Percentiles rank a stretch among this genome's conserved stretches.
Evolutionary conservation across 2,329 filamentous ascomycete species (phyloP).

Genomic region (Xylariaceae sp.): DNA sequence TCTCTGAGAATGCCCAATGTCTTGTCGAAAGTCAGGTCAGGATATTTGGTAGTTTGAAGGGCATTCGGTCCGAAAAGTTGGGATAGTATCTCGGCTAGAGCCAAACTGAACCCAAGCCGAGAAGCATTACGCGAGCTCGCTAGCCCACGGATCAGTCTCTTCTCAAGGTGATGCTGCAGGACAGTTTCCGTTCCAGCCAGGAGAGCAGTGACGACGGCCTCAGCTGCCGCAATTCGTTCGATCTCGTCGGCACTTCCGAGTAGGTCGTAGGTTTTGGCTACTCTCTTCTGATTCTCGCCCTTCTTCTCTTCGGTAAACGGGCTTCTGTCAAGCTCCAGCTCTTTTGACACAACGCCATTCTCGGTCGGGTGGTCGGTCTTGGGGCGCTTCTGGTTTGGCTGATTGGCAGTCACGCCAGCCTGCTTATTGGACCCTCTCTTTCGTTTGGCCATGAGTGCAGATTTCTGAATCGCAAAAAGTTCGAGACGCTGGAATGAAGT

Average conservation of each 20-base stretch:
- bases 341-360: conserved; percentile 16
- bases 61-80: conserved; percentile 59
- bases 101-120: conserved; percentile 82
- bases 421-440: conserved; percentile 35
- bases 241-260: conserved; percentile 55
- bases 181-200: conserved; percentile 49
- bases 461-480: neutral
- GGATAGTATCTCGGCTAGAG: conserved; percentile 74
- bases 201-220: conserved; percentile 53
- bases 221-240: conserved; percentile 55
- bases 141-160: conserved; percentile 77
- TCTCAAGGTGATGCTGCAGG: conserved; percentile 55
- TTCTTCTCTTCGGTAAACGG: conserved; percentile 50
- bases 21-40: conserved; percentile 51
- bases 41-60: conserved; percentile 43
- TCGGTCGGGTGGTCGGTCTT: conserved; percentile 26
- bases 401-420: conserved; percentile 15
- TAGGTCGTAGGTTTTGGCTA: conserved; percentile 56
- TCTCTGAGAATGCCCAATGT: conserved; percentile 49
- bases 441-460: conserved; percentile 36
- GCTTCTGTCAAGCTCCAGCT: conserved; percentile 32
- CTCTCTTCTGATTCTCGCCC: conserved; percentile 51
- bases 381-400: conserved; percentile 32
- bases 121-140: conserved; percentile 88
- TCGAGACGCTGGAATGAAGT: neutral